Evolutionary conservation across 108 stramenopile genomes (phyloP), one percentile per base, ranked within the genome.

Genomic region (Chaetoceros tenuissimus): DNA sequence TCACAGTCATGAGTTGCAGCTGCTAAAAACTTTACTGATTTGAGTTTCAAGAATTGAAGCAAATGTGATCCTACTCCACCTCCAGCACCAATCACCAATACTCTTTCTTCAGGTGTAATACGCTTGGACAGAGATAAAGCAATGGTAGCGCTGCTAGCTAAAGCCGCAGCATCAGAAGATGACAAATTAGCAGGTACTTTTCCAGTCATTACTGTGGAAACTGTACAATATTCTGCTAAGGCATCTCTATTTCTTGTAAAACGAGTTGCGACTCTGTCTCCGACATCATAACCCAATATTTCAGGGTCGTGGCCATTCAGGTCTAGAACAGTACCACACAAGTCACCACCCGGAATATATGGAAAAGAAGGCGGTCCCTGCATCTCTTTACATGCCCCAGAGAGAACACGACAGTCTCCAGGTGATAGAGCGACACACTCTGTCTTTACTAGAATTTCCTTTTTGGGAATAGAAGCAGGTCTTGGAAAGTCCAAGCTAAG

Each of bases 331-430:
- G 73, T 60, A 3, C 83, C 83, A 30, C 71, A 75, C 28, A 68
- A 71, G 64, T 84, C 83, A 10, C 83, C 83, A 28, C 79, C 77
- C 8, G 80, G 83, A 31, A 78, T 63, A 46, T 84, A 84, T 0
- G 83, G 83, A 30, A 84, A 73, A 1, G 71, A 70, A 18, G 74
- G 77, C 23, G 83, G 83, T 0, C 83, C 83, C 59, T 84, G 83
- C 17, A 84, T 46, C 30, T 74, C 67, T 46, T 74, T 49, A n/a
- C 79, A 80, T 27, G 47, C 31, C 2, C 83, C 83, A 19, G 69
- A 75, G 25, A 84, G 46, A 22, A 76, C 77, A 16, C 83, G 74
- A 31, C 51, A 60, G 54, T 84, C 83, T 17, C 83, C 83, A n/a
- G 72, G 69, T 1, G 83, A 77, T 28, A 84, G 24, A 23, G 83